A percentile compares a stretch with the other conserved stretches of the same genome.
phyloP scores from a whole-genome alignment of 2,329 filamentous ascomycete species.

The Fusarium sp. region DNA sequence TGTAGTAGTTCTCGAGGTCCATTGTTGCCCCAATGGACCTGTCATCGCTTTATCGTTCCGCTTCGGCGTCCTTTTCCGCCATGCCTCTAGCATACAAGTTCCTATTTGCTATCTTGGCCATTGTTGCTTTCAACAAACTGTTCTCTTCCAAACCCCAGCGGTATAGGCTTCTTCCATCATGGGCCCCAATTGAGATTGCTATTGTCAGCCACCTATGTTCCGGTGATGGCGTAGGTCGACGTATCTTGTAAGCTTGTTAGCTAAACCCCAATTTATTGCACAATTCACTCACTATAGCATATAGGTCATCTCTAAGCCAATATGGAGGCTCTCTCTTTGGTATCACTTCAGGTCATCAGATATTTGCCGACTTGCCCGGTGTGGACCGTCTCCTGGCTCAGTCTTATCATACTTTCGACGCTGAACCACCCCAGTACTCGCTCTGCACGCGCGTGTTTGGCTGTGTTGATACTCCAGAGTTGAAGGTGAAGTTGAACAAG shows the following conservation, averaged over 20 bases:
- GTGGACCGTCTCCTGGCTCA: conserved; percentile 38
- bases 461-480: conserved; percentile 3
- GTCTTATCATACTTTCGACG: conserved; percentile 27
- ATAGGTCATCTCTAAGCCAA: conserved; percentile 22
- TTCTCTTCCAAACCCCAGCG: neutral
- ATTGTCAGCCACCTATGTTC: conserved; percentile 25
- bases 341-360: conserved; percentile 37
- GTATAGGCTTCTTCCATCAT: conserved; percentile 13
- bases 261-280: neutral
- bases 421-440: conserved; percentile 25
- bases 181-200: conserved; percentile 30
- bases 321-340: conserved; percentile 42
- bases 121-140: neutral
- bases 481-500: conserved; percentile 17
- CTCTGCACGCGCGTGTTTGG: conserved; percentile 40
- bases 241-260: conserved; percentile 24
- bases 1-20: neutral
- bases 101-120: neutral
- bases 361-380: conserved; percentile 32
- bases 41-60: neutral
- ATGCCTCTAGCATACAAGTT: neutral
- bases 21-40: neutral
- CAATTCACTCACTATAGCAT: neutral
- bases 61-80: neutral
- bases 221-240: conserved; percentile 23